phyloP scores from a whole-genome alignment of 371 early-diverging fungal species.

The Saksenaea vasiformis region DNA sequence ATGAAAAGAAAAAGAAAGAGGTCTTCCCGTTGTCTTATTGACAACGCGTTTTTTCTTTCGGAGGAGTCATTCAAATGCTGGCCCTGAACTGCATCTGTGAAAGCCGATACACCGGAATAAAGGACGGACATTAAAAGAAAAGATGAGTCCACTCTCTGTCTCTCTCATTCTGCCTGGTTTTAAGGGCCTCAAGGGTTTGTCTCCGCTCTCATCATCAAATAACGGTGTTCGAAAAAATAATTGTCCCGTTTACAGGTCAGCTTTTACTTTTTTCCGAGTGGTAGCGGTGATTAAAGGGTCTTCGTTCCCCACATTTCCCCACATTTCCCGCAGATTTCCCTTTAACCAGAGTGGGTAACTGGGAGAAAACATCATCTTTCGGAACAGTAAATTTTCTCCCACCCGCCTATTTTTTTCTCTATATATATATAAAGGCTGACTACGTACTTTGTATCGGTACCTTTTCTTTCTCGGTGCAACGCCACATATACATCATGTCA shows the following conservation, averaged over 20 bases:
- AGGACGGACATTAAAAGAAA: background rate
- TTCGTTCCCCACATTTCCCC: constrained; percentile 5
- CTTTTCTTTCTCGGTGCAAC: background rate
- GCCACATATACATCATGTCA: background rate
- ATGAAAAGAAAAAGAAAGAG: background rate
- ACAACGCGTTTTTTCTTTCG: background rate
- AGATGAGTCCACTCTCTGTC: background rate
- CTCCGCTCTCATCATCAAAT: too few species aligned
- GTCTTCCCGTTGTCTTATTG: background rate
- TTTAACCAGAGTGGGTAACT: background rate
- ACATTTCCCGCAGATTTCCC: constrained; percentile 5
- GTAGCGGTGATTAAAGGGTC: background rate
- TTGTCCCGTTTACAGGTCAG: too few species aligned
- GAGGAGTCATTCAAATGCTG: background rate
- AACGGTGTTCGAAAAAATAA: too few species aligned
- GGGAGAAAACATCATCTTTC: background rate
- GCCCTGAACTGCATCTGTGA: background rate
- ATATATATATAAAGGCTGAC: background rate
- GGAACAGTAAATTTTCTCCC: background rate
- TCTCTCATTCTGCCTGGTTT: background rate
- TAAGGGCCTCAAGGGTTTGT: too few species aligned
- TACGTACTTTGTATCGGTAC: background rate
- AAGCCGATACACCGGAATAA: background rate
- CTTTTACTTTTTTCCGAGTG: background rate
- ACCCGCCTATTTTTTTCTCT: background rate